Evolutionary conservation across 306 rosid genomes (phyloP).

Genomic region (Acacia confusa): DNA sequence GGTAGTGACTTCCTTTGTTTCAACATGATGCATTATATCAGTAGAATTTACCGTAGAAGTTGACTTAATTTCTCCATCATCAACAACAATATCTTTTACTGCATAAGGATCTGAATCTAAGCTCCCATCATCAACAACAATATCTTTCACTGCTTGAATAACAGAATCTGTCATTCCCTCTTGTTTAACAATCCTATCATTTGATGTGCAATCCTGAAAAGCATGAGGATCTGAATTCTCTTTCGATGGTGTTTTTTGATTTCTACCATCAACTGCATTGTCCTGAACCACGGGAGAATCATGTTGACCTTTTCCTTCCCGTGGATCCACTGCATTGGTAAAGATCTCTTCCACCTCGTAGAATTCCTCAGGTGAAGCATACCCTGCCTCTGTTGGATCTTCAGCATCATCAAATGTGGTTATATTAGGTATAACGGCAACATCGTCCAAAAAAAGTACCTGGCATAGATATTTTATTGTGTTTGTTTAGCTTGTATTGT

Average conservation of each 20-base stretch:
- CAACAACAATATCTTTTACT: constrained; percentile 90
- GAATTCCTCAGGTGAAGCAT: constrained; percentile 94
- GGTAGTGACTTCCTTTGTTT: constrained; percentile 55
- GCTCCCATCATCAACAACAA: constrained; percentile 67
- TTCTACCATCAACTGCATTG: constrained; percentile 38
- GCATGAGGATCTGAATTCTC: constrained; percentile 68
- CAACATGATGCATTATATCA: constrained; percentile 46
- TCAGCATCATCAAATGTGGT: constrained; percentile 56
- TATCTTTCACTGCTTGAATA: constrained; percentile 77
- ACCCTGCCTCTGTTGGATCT: constrained; percentile 70
- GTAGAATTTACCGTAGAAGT: constrained; percentile 38
- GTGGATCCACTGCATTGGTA: constrained; percentile 74
- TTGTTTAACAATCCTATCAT: constrained; percentile 60
- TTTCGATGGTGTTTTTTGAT: constrained; percentile 61
- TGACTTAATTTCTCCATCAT: constrained; percentile 69
- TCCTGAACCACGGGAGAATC: constrained; percentile 48
- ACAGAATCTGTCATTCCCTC: constrained; percentile 49
- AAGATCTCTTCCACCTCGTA: constrained; percentile 97
- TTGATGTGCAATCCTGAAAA: constrained; percentile 74
- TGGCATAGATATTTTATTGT: constrained; percentile 72
- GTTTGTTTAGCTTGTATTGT: constrained; percentile 57
- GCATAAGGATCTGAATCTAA: constrained; percentile 53
- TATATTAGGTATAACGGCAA: constrained; percentile 79
- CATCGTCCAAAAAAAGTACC: constrained; percentile 93
- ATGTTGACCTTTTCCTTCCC: constrained; percentile 57